Evolutionary conservation across 768 basidiomycete genomes (phyloP).

Genomic region (Amanita pseudoporphyria): DNA sequence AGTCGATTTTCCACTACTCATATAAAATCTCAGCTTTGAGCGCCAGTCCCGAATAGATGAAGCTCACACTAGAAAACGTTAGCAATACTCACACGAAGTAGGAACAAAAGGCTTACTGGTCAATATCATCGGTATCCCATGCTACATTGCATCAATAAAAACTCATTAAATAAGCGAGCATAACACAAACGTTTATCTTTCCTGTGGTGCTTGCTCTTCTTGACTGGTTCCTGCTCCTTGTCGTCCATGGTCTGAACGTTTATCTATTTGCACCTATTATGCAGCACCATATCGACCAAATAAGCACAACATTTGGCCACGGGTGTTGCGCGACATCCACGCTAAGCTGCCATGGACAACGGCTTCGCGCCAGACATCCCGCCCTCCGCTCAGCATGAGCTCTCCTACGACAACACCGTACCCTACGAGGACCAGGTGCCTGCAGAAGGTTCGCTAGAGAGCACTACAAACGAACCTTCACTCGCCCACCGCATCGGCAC

Average conservation of each 20-base stretch:
- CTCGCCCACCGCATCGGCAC: constrained; percentile 63
- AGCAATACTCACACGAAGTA: constrained; percentile 3
- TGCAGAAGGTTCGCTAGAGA: constrained; percentile 18
- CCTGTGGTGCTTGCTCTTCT: constrained; percentile 83
- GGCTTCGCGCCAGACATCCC: constrained; percentile 17
- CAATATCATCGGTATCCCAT: constrained; percentile 98
- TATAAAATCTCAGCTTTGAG: background rate
- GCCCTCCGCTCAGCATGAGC: constrained; percentile 10
- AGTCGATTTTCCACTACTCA: constrained; percentile 78
- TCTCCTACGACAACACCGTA: constrained; percentile 47
- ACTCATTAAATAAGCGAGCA: constrained; percentile 1
- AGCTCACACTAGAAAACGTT: constrained; percentile 32
- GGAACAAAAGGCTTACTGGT: constrained; percentile 62
- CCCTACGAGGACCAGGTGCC: constrained; percentile 48
- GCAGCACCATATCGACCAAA: constrained; percentile 4
- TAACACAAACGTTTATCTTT: constrained; percentile 84
- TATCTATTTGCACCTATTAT: background rate
- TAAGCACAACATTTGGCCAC: constrained; percentile 6
- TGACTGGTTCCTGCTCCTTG: constrained; percentile 22
- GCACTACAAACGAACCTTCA: constrained; percentile 19
- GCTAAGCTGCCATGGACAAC: constrained; percentile 34
- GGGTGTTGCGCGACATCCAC: background rate
- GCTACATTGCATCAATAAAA: constrained; percentile 37
- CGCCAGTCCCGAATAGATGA: background rate
- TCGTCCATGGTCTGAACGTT: no score